Conservation (phyloP, 371 early-diverging fungal genomes). For the Circinella minor region DNA sequence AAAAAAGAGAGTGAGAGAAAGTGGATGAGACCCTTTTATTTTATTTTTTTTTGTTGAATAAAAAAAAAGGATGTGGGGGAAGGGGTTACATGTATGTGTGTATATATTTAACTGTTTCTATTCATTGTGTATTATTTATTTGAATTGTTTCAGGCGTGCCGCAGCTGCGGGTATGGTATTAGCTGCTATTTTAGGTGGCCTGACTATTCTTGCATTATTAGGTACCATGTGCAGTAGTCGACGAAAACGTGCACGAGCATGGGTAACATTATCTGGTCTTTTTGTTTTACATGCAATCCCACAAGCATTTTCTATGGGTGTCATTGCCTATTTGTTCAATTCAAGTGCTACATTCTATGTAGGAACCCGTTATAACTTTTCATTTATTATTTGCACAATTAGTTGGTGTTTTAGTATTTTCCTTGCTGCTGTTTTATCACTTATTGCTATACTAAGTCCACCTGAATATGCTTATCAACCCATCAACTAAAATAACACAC, state of each 20-base stretch:
- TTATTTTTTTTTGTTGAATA: too few species aligned
- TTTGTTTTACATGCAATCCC: conserved; percentile 29
- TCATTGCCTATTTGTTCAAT: conserved; percentile 51
- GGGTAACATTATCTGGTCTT: conserved; percentile 40
- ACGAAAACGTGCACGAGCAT: conserved; percentile 45
- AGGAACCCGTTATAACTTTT: conserved; percentile 50
- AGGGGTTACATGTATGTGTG: too few species aligned
- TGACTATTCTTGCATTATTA: conserved; percentile 32
- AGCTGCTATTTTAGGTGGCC: conserved; percentile 42
- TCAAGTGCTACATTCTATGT: conserved; percentile 49
- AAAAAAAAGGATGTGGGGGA: too few species aligned
- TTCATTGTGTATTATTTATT: background rate
- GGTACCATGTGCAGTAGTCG: conserved; percentile 34
- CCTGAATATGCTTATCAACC: conserved; percentile 50
- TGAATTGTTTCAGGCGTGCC: conserved; percentile 31
- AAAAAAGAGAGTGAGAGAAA: background rate
- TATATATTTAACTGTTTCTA: background rate
- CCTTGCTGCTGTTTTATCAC: conserved; percentile 36
- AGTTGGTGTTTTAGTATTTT: conserved; percentile 49
- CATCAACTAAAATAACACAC: conserved; percentile 15
- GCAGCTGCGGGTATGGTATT: conserved; percentile 50
- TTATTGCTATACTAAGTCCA: conserved; percentile 43
- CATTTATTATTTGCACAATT: conserved; percentile 48
- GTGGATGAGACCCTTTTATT: background rate
- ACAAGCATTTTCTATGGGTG: conserved; percentile 50